Evolutionary conservation across 2,329 filamentous ascomycete genomes (phyloP), one percentile per base, ranked within the genome.

Genomic region (Akanthomyces muscarius): DNA sequence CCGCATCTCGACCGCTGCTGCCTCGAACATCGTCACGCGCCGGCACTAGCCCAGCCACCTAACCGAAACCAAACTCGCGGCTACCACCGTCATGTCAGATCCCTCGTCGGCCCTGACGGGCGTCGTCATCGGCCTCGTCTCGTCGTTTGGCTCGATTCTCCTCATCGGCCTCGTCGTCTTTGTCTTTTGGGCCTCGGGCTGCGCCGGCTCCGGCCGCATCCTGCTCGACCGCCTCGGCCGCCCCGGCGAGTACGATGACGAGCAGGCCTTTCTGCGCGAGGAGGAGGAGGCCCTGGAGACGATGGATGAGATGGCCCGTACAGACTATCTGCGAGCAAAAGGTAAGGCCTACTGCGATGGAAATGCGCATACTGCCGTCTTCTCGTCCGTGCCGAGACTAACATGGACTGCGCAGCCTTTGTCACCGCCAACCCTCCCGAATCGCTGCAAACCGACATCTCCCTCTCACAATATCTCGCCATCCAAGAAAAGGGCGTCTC

Each of bases 401-500:
- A 56, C 18, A 11, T 7, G 23, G 5, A 28, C 54, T 16, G 23
- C 50, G 50, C 69, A 99, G 95, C 94, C 38, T 99, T 97, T 73
- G 87, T 97, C 66, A 89, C 95, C 75, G 91, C 89, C 62, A 97
- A 98, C 73, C 95, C 94, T 3, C 92, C 95, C 67, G 95, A 99
- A 76, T 98, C 95, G 8, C 80, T 94, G 64, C 92, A 95, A 71
- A 98, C 95, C 68, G 95, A 99, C 73, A 99, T 99, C 67, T 98
- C 95, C 25, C 80, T 99, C 67, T 98, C 95, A 42, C 95, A 99
- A 75, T 98, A 97, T 74, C 84, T 99, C 64, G 95, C 95, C 48
- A 99, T 99, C 68, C 95, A 99, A 79, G 95, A 99, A 80, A 99
- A 99, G 76, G 95, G 95, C 57, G 94, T 99, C n/a, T 97, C 95